These are phyloP conservation scores for Akanthomyces uredinophilus DNA, from an alignment of 2,329 filamentous ascomycete species.

Conservation along the genomic window DNA sequence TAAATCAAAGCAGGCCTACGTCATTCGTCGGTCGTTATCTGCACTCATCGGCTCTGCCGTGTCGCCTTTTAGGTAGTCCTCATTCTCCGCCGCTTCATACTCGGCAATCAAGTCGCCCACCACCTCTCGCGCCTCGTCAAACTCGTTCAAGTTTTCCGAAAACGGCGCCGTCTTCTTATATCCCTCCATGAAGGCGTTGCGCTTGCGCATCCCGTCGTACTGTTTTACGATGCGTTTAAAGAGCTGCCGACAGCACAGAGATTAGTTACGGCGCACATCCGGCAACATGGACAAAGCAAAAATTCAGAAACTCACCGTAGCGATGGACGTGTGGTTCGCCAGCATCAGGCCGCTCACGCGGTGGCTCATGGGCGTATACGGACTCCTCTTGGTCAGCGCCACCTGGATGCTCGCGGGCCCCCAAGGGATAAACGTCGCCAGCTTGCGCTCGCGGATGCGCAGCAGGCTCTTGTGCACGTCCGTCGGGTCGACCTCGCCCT, in stretches of 20 bases:
- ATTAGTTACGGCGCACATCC: no score
- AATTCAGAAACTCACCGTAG: conserved; percentile 55
- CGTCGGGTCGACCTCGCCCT: conserved; percentile 95
- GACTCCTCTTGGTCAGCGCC: conserved; percentile 90
- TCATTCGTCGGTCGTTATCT: conserved; percentile 48
- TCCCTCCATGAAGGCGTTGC: conserved; percentile 91
- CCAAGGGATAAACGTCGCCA: conserved; percentile 98
- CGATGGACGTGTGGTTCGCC: conserved; percentile 95
- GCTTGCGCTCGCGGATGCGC: conserved; percentile 85
- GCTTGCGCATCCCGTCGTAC: conserved; percentile 91
- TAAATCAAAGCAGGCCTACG: conserved; percentile 21
- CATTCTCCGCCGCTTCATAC: conserved; percentile 91
- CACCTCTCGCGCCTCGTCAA: conserved; percentile 89
- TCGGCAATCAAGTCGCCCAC: conserved; percentile 87
- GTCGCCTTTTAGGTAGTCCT: conserved; percentile 81
- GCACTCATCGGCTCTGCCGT: conserved; percentile 48
- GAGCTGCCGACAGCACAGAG: conserved; percentile 41
- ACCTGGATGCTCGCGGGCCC: conserved; percentile 97
- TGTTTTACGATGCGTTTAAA: conserved; percentile 92
- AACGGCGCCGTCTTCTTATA: conserved; percentile 97
- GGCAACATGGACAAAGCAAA: no score
- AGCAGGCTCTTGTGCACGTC: conserved; percentile 98
- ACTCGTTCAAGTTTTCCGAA: conserved; percentile 84
- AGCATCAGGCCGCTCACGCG: conserved; percentile 96
- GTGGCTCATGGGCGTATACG: conserved; percentile 90